Evolutionary conservation across 768 basidiomycete genomes (phyloP), one percentile per base, ranked within the genome.

Genomic region (Podaxis pistillaris): DNA sequence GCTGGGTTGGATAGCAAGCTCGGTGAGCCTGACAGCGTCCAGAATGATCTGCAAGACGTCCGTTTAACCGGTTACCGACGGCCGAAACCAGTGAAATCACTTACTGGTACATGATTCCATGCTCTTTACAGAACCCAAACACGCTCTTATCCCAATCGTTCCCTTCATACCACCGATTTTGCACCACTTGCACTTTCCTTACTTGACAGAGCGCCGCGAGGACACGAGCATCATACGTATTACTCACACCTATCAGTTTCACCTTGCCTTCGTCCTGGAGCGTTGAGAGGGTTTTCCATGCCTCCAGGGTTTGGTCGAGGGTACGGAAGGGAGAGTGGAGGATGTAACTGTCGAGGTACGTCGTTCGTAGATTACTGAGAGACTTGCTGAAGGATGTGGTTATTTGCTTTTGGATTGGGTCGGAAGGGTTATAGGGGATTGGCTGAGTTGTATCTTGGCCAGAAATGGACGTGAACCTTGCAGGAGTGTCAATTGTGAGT

Each of bases 21-120:
- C 3, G 91, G 88, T 2, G 91, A 90, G n/a, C 91, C 89, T 1
- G 89, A 82, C 24, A 95, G 75, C 24, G 93, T 94, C 93, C 93
- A 94, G 73, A 94, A 94, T 15, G 91, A 92, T 67, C 91, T 92
- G 67, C n/a, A n/a, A 26, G 22, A 17, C 49, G 46, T 17, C 24
- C 4, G n/a, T 17, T 46, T 46, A 19, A n/a, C n/a, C n/a, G 19
- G 19, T 9, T 44, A 44, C 13, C 13, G 4, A 15, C 33, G 33
- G 33, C 33, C 33, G 9, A 9, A 33, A 33, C 2, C 8, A 33
- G 33, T 9, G 33, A 9, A 33, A 9, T 33, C 44, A 67, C 67
- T 26, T 66, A 93, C 89, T 94, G 91, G 67, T 93, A 94, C 69
- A 86, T 82, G 8, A 90, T 86, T 11, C 74, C 83, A 55, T 87